Conservation (phyloP, 1,284 basidiomycete genomes). For the Stygiomarasmius scandens region DNA sequence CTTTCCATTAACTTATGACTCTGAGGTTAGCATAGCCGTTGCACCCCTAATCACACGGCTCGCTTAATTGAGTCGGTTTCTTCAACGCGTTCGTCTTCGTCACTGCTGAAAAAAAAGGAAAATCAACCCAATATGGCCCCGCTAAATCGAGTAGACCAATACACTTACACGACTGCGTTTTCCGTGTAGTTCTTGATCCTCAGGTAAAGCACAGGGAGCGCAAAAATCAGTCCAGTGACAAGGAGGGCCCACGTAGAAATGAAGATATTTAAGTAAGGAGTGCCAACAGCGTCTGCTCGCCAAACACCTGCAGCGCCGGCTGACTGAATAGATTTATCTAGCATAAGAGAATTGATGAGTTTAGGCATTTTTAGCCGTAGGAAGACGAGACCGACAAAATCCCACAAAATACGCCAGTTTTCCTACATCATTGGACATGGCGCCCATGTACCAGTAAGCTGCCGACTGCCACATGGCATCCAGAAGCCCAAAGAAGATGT, state of each 20-base stretch:
- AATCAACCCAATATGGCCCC: too few species aligned
- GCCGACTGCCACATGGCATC: constrained; percentile 60
- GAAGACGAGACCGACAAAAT: constrained; percentile 42
- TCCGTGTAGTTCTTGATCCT: too few species aligned
- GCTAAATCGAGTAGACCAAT: too few species aligned
- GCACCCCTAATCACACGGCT: too few species aligned
- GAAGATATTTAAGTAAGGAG: constrained; percentile 58
- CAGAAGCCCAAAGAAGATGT: constrained; percentile 60
- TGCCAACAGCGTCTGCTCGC: constrained; percentile 49
- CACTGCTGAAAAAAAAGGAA: too few species aligned
- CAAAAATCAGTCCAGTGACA: constrained; percentile 49
- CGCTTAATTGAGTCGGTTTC: too few species aligned
- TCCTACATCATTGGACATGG: constrained; percentile 60
- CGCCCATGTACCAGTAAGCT: constrained; percentile 61
- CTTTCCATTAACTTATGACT: too few species aligned
- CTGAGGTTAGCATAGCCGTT: too few species aligned
- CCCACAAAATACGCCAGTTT: constrained; percentile 59
- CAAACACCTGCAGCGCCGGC: constrained; percentile 58
- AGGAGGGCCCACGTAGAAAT: constrained; percentile 56
- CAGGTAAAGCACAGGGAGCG: constrained; percentile 55
- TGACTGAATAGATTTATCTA: constrained; percentile 60
- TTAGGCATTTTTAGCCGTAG: neutral
- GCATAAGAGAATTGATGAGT: neutral
- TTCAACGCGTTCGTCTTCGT: too few species aligned
- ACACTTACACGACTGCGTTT: too few species aligned